Evolutionary conservation across 352 stramenopile species (phyloP).

Genomic region (Phytopythium vexans): DNA sequence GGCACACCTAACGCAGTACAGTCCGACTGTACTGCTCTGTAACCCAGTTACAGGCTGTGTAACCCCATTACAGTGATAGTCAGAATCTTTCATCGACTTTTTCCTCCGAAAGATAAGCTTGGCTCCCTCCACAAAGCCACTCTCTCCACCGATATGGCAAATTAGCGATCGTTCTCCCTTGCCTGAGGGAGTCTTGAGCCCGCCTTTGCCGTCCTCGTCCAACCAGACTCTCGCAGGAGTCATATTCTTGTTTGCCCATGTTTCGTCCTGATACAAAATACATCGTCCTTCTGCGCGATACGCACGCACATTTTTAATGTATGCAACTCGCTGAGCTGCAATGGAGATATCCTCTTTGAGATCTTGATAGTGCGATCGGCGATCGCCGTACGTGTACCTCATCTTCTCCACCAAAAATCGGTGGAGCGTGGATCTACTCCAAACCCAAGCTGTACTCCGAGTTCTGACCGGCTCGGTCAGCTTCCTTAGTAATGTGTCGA

Average conservation of each 20-base stretch:
- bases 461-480: not conserved
- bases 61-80: too few species aligned
- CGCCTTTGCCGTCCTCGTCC: conserved; percentile 10
- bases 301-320: conserved; percentile 5
- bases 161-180: conserved; percentile 15
- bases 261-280: conserved; percentile 16
- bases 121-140: conserved; percentile 14
- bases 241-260: conserved; percentile 14
- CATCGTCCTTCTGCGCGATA: conserved; percentile 6
- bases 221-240: conserved; percentile 10
- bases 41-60: too few species aligned
- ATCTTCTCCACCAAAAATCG: conserved; percentile 8
- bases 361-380: conserved; percentile 6
- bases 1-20: too few species aligned
- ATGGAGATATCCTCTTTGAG: conserved; percentile 2
- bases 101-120: conserved; percentile 15
- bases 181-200: conserved; percentile 12
- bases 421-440: conserved; percentile 9
- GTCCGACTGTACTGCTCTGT: too few species aligned
- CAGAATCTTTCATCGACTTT: conserved; percentile 18
- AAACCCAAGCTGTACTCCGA: not conserved
- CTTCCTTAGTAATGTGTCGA: conserved; percentile 3
- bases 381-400: conserved; percentile 5
- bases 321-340: conserved; percentile 6
- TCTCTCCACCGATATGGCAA: conserved; percentile 10